Evolutionary conservation across 495 filamentous ascomycete species (phyloP).

Genomic region (Annulohypoxylon moriforme): DNA sequence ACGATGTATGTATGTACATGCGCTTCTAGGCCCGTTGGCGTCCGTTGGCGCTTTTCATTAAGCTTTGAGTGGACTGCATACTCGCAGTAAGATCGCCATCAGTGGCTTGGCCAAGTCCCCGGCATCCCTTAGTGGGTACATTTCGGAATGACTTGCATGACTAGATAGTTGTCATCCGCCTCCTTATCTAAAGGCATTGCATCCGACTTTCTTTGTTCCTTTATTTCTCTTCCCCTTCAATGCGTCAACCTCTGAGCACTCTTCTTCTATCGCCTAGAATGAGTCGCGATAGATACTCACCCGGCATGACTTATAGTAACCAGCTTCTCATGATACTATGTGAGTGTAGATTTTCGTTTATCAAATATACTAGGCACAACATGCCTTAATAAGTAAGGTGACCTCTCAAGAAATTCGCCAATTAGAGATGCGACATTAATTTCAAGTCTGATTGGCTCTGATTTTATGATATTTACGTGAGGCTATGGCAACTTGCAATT

Average conservation of each 20-base stretch:
- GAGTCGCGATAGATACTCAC: conserved; percentile 10
- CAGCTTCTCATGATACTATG: not conserved
- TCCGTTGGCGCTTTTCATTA: conserved; percentile 17
- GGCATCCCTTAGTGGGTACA: conserved; percentile 23
- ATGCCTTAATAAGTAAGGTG: not conserved
- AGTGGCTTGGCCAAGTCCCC: conserved; percentile 17
- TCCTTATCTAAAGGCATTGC: not conserved
- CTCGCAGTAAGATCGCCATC: conserved; percentile 42
- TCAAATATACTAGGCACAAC: not conserved
- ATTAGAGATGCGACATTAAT: not conserved
- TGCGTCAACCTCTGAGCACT: not conserved
- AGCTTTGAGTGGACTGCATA: conserved; percentile 30
- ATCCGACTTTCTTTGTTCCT: not conserved
- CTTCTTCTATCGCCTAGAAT: not conserved
- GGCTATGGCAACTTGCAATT: not conserved
- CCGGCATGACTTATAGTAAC: conserved; percentile 15
- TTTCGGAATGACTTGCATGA: conserved; percentile 42
- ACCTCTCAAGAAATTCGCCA: not conserved
- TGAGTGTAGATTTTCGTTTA: too few relatives aligned
- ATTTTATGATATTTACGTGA: not conserved
- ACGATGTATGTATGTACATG: conserved; percentile 12
- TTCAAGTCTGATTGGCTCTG: not conserved
- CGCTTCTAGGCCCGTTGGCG: conserved; percentile 1
- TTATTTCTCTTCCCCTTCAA: not conserved
- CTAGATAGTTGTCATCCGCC: conserved; percentile 1